phyloP scores from a whole-genome alignment of 164 flowering plant species.

The Aristolochia californica region DNA sequence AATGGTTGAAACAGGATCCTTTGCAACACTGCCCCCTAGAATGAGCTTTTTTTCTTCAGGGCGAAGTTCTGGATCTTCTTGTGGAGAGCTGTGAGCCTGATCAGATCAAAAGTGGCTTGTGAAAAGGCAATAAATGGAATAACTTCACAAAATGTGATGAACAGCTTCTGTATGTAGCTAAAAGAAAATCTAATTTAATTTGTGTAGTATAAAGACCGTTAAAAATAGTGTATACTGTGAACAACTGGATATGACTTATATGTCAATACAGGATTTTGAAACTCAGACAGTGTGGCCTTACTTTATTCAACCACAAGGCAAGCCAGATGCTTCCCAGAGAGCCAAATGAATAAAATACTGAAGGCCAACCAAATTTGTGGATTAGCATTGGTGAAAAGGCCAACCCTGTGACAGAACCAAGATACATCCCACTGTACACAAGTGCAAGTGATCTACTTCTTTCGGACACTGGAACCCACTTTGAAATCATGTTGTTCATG shows the following conservation, averaged over 20 bases:
- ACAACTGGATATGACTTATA: too few species aligned
- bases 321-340: conserved; percentile 96
- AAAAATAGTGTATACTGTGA: too few species aligned
- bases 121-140: neutral
- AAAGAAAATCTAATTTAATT: too few species aligned
- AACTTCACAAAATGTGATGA: neutral
- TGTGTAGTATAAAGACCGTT: too few species aligned
- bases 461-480: conserved; percentile 98
- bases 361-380: conserved; percentile 92
- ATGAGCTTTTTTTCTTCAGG: conserved; percentile 58
- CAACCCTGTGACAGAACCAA: conserved; percentile 92
- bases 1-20: conserved; percentile 74
- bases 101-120: neutral
- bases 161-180: neutral
- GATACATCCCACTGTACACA: conserved; percentile 98
- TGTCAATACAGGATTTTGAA: too few species aligned
- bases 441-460: conserved; percentile 98
- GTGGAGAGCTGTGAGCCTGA: conserved; percentile 87
- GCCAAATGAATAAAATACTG: conserved; percentile 92
- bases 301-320: conserved; percentile 79
- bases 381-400: conserved; percentile 80
- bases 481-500: conserved; percentile 89
- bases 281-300: conserved; percentile 16
- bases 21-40: conserved; percentile 49
- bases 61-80: conserved; percentile 68